These are phyloP conservation scores for Colletotrichum karsti DNA, from an alignment of 2,329 filamentous ascomycete genomes.

Conservation along the genomic window DNA sequence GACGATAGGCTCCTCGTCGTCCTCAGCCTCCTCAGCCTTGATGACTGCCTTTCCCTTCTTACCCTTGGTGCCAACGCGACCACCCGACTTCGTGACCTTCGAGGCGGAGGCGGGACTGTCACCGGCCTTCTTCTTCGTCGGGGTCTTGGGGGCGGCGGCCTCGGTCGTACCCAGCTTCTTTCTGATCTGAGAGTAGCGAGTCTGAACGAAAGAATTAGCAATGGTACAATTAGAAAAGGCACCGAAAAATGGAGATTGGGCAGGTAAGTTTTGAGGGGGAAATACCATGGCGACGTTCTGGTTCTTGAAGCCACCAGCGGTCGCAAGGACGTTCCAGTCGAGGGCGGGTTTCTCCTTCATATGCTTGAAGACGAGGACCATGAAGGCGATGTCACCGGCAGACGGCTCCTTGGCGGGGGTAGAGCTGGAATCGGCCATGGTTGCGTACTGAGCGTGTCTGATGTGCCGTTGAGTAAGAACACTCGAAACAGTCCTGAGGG, in stretches of 20 bases:
- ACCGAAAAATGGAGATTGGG: background rate
- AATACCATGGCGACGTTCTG: slow-evolving; percentile 53
- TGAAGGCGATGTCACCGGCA: slow-evolving; percentile 51
- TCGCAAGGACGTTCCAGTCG: slow-evolving; percentile 57
- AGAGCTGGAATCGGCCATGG: slow-evolving; percentile 38
- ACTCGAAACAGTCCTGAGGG: background rate
- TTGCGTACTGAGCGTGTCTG: too few relatives aligned
- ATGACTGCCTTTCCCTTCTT: slow-evolving; percentile 30
- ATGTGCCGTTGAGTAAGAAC: too few relatives aligned
- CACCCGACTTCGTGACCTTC: slow-evolving; percentile 27
- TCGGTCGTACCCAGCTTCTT: slow-evolving; percentile 49
- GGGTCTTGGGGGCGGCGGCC: slow-evolving; percentile 4
- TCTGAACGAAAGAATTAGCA: slow-evolving; percentile 34
- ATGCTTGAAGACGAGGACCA: slow-evolving; percentile 54
- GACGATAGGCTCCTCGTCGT: slow-evolving; percentile 21
- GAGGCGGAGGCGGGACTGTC: background rate
- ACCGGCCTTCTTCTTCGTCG: background rate
- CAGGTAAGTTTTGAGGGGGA: too few relatives aligned
- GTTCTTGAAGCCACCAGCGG: slow-evolving; percentile 52
- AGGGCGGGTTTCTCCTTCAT: slow-evolving; percentile 51
- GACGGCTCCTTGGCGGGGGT: slow-evolving; percentile 45
- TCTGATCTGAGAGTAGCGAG: slow-evolving; percentile 60
- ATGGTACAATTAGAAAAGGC: too few relatives aligned
- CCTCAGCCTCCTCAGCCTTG: slow-evolving; percentile 31
- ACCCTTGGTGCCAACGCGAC: slow-evolving; percentile 29